Evolutionary conservation across 2,329 filamentous ascomycete genomes (phyloP), one percentile per base, ranked within the genome.

Genomic region (Alternaria viburni): DNA sequence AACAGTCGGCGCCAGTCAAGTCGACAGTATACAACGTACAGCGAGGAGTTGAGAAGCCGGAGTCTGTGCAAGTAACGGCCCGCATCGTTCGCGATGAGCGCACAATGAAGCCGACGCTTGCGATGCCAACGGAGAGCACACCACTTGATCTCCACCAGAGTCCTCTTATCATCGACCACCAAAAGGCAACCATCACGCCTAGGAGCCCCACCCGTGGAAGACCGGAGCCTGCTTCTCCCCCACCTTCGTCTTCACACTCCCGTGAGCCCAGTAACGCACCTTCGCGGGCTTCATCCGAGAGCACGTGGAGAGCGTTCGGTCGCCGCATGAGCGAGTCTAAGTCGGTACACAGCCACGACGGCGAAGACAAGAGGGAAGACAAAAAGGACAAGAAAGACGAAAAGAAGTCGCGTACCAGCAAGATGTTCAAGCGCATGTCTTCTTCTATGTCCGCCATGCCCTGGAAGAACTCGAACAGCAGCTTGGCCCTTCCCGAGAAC

Each of bases 51-150:
- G 77, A 78, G 49, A 82, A 81, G 62, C 86, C 90, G 6, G 92
- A 94, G 73, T 94, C 93, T 1, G 88, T 97, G n/a, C 94, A 93
- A 49, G 93, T 97, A 11, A 96, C 91, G 17, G 92, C 94, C 52
- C 89, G 90, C 55, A 97, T 97, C 66, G 83, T 97, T 41, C 89
- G 93, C 51, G 91, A 91, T 68, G 83, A 86, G 11, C 73, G 69
- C 36, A 69, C 68, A 21, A 72, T 69, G 62, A 74, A 73, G 60
- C 76, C 75, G 17, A 69, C 71, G n/a, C 60, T 79, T 36, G 70
- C 70, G 3, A 78, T 77, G 77, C 78, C 75, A 17, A 77, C 60
- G 85, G 91, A 70, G 87, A 89, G 69, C 81, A 86, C 54, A 12
- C 74, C 77, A n/a, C 66, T 84, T 43, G 83, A 85, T 68, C 76